Evolutionary conservation across 305 asterid species (phyloP), one percentile per base, ranked within the genome.

Genomic region (Plantago coronopus): DNA sequence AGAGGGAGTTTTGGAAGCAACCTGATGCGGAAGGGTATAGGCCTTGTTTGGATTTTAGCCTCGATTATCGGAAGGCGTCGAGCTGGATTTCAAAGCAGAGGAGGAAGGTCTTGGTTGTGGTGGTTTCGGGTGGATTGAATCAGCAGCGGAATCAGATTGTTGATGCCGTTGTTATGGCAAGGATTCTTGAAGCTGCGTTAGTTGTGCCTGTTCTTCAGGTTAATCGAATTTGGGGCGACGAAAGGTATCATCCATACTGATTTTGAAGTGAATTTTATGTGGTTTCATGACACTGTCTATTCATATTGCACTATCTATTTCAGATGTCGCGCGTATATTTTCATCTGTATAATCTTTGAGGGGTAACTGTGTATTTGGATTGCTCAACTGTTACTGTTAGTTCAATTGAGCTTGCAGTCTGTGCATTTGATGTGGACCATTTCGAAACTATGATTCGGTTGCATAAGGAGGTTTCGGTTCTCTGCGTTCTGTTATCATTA

Each of bases 131-230:
- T 0, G 89, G 93, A n/a, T 54, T 84, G 57, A 84, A 84, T 22
- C 88, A 81, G 72, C 93, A 84, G 78, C 68, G 93, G 44, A 84
- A 81, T 59, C 86, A 84, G 72, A 84, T 84, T 18, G 84, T 80
- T 44, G 86, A 82, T 74, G 89, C 87, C 0, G 87, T 76, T 64
- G 87, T 82, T n/a, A 63, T 82, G 5, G 83, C 86, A 0, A 79
- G 87, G 29, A 77, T 82, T 62, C 86, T 82, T 6, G 90, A 81
- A 58, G 82, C 84, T 63, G 74, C 79, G 0, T 65, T 85, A 57
- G 89, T 77, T 7, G 76, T 84, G 12, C 93, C 93, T 6, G 73
- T 84, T 71, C 67, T 84, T 34, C 81, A 84, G 79, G 86, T 78
- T 1, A 81, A 84, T 68, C 81, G 82, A 53, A 72, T 84, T 59